Evolutionary conservation across 208 protist genomes (phyloP).

Genomic region (Wallacemonas sp.): DNA sequence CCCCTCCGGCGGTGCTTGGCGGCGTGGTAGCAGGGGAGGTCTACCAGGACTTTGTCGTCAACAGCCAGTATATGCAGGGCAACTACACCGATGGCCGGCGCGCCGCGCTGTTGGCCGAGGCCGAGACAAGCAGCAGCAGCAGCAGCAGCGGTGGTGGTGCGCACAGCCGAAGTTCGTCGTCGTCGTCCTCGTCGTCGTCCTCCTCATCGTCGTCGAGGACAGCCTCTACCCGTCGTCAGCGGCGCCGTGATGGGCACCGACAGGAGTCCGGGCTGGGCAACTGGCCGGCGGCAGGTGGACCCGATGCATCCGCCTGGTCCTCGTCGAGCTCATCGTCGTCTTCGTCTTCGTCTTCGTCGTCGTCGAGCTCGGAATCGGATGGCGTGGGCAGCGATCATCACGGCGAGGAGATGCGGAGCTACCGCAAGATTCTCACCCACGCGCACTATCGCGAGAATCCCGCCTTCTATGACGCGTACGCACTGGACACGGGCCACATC

Average conservation of each 20-base stretch:
- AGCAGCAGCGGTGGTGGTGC: slow-evolving; percentile 22
- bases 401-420: slow-evolving; percentile 67
- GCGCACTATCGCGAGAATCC: slow-evolving; percentile 52
- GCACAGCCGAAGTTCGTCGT: slow-evolving; percentile 16
- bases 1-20: not conserved
- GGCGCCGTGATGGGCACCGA: not conserved
- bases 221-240: not conserved
- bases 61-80: slow-evolving; percentile 46
- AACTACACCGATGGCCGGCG: slow-evolving; percentile 50
- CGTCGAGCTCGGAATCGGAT: slow-evolving; percentile 14
- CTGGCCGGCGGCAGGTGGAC: not conserved
- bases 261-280: not conserved
- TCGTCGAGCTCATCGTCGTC: not conserved
- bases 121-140: slow-evolving; percentile 28
- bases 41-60: slow-evolving; percentile 71
- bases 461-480: slow-evolving; percentile 76
- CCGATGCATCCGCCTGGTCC: not conserved
- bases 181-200: slow-evolving; percentile 27
- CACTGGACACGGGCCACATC: slow-evolving; percentile 84
- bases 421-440: slow-evolving; percentile 63
- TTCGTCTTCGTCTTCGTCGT: slow-evolving; percentile 20
- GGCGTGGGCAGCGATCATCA: slow-evolving; percentile 18
- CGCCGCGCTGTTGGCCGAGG: slow-evolving; percentile 10
- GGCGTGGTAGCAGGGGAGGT: slow-evolving; percentile 21
- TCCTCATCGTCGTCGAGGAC: slow-evolving; percentile 14